Conservation (phyloP, 179 eudicot species). For the Drosera spatulata region DNA sequence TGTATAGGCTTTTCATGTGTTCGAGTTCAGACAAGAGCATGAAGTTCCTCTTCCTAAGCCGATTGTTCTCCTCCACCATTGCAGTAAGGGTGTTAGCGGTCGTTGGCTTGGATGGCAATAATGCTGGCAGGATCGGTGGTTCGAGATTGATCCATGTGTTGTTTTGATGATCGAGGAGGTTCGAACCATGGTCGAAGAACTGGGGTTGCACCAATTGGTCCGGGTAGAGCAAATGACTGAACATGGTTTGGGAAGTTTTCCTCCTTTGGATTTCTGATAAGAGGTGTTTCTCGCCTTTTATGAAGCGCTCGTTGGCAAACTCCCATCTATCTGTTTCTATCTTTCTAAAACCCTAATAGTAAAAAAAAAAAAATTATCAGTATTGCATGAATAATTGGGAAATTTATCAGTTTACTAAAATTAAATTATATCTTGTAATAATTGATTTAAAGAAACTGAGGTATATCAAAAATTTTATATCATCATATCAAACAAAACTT, state of each 20-base stretch:
- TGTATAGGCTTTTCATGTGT: conserved; percentile 50
- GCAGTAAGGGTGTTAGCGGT: conserved; percentile 21
- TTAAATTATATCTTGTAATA: not conserved
- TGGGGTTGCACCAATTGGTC: conserved; percentile 29
- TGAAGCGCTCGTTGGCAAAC: conserved; percentile 41
- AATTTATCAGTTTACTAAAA: too few species aligned
- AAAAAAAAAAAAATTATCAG: too few species aligned
- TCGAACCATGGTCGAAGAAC: conserved; percentile 12
- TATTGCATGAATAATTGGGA: too few species aligned
- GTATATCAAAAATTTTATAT: too few species aligned
- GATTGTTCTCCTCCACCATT: conserved; percentile 35
- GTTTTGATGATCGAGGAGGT: conserved; percentile 12
- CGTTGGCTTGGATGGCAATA: conserved; percentile 7
- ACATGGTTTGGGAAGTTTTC: conserved; percentile 32
- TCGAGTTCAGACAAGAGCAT: conserved; percentile 45
- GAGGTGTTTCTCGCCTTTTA: conserved; percentile 33
- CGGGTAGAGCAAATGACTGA: conserved; percentile 22
- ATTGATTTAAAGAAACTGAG: too few species aligned
- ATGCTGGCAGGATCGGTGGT: conserved; percentile 13
- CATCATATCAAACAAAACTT: too few species aligned
- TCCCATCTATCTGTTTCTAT: conserved; percentile 48
- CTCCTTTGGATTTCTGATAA: conserved; percentile 36
- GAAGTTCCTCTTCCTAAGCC: conserved; percentile 38
- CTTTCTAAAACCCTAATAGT: conserved; percentile 38
- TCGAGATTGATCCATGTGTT: conserved; percentile 2